Evolutionary conservation across 108 stramenopile species (phyloP).

Genomic region (Cyclostephanos invisitatus): DNA sequence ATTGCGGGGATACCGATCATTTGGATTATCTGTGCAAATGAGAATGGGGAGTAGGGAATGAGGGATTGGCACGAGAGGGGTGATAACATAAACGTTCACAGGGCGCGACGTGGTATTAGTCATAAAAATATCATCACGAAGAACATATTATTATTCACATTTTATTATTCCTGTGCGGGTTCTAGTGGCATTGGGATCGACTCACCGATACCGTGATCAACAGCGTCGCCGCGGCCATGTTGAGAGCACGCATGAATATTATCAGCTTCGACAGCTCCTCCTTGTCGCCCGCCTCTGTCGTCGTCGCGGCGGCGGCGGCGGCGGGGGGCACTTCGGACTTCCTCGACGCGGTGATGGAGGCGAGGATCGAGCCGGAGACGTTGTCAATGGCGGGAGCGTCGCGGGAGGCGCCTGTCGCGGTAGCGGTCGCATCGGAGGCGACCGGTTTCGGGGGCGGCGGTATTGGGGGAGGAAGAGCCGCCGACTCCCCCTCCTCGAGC

Average conservation of each 20-base stretch:
- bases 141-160: not conserved
- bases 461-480: too few relatives aligned
- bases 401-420: too few relatives aligned
- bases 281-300: conserved; percentile 43
- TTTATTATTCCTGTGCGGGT: too few relatives aligned
- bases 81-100: not conserved
- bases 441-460: too few relatives aligned
- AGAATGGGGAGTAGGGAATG: not conserved
- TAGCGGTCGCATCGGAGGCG: too few relatives aligned
- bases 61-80: not conserved
- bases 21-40: conserved; percentile 44
- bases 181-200: not conserved
- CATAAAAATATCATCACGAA: not conserved
- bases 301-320: conserved; percentile 6
- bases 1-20: conserved; percentile 56
- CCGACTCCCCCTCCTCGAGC: too few relatives aligned
- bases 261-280: conserved; percentile 72
- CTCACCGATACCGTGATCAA: conserved; percentile 70
- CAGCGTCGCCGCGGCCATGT: conserved; percentile 67
- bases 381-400: conserved; percentile 19
- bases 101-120: conserved; percentile 2
- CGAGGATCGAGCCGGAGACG: conserved; percentile 39
- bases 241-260: conserved; percentile 72
- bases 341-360: conserved; percentile 4
- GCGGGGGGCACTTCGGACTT: not conserved